Evolutionary conservation across 2,329 filamentous ascomycete genomes (phyloP), one percentile per base, ranked within the genome.

Genomic region (Alternaria brassicae): DNA sequence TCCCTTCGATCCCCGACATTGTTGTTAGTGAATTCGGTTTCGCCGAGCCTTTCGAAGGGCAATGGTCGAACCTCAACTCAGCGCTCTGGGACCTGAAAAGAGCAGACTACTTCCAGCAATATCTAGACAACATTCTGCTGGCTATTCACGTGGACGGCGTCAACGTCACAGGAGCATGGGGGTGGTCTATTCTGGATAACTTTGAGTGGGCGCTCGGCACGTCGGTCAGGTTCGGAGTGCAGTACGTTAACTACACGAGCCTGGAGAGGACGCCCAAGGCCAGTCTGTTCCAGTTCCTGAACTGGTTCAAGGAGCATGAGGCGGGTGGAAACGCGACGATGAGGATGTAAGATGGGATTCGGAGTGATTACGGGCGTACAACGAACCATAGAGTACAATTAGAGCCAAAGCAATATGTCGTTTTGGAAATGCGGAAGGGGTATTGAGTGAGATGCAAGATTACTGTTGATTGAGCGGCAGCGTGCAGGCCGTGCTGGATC

Each of bases 21-120:
- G 70, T 78, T 13, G 77, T 81, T 21, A 73, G 69, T 2, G 79
- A 81, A 56, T 80, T 81, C 42, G 79, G 79, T 1, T 80, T 78
- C 57, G 69, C 77, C 2, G 79, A 81, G 65, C 79, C 79, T 2
- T 79, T 79, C 58, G 79, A 81, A 55, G 66, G 57, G 2, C 62
- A 72, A 15, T 73, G 74, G 62, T 62, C 60, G 10, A 71, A 63
- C 12, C 58, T 71, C 8, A 68, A 75, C 4, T 69, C 74, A 12
- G 71, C 75, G 13, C 69, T 77, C 5, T 81, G 79, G 79, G 78
- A 80, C 61, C 51, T 81, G 39, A 70, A 77, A 19, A 66, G 78
- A 1, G 74, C 74, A n/a, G 78, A 80, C 57, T 80, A 81, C 63
- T 72, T 78, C 54, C 78, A 81, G 65, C 67, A 75, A 32, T 81